Percentiles rank a stretch among this genome's conserved stretches.
Conservation (phyloP, 192 early-diverging fungal genomes). For the Phlyctochytrium bullatum region DNA sequence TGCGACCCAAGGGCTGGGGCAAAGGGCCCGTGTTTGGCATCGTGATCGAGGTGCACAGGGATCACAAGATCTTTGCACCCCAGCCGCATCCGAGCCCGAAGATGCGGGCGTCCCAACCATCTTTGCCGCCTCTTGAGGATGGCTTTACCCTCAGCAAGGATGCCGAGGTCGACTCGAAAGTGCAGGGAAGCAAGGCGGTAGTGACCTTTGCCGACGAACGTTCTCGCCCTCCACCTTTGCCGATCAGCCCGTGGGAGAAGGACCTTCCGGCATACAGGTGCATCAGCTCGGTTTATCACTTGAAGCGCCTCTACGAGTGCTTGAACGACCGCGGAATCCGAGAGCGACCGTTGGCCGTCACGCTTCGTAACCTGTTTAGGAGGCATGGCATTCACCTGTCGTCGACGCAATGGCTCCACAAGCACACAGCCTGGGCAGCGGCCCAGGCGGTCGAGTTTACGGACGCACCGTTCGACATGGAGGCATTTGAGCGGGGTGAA, state of each 20-base stretch:
- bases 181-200: too few species aligned
- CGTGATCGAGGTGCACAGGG: not conserved
- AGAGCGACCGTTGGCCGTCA: not conserved
- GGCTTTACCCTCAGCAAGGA: too few species aligned
- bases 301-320: not conserved
- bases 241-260: too few species aligned
- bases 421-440: not conserved
- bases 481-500: not conserved
- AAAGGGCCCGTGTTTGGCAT: not conserved
- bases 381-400: not conserved
- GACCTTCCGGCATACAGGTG: not conserved
- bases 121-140: too few species aligned
- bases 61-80: not conserved
- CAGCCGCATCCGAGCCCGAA: not conserved
- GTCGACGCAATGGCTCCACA: not conserved
- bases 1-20: not conserved
- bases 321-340: not conserved
- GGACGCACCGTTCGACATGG: not conserved
- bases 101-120: too few species aligned
- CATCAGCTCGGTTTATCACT: not conserved
- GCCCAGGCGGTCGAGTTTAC: not conserved
- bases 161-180: too few species aligned
- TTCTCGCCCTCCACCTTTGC: too few species aligned
- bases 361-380: not conserved
- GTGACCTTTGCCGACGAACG: too few species aligned